Base-by-base conservation (phyloP, 495 filamentous ascomycete species). In the Sphaerosporella brunnea region DNA sequence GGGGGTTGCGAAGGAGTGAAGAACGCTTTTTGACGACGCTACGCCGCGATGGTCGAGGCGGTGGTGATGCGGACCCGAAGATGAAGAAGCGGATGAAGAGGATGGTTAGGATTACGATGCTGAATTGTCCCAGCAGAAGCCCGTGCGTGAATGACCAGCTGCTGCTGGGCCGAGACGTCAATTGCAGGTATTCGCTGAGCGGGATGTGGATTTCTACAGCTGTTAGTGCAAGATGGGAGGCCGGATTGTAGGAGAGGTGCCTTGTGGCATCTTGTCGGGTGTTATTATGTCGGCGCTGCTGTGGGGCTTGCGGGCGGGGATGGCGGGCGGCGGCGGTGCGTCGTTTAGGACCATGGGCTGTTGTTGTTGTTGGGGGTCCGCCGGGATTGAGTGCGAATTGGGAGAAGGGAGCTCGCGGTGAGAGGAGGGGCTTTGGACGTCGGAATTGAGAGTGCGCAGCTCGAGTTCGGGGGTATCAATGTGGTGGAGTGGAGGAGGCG, bases 51-150 rank as follows among this genome's bases (percentile, higher is more conserved):
- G 51, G 82, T 75, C 38, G 81, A 73, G 20, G 81, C 80, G 40
- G 79, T 77, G 36, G 72, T 62, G 4, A 77, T 62, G 9, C 77
- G 76, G 2, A 76, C 73, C 90, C 90, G 57, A 97, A 96, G 64
- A 97, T 94, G 76, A 97, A 97, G 74, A 94, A 97, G 65, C 93
- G 93, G 65, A 97, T 97, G 68, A 97, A 97, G 53, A 79, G 80
- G 41, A 84, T 84, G 50, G 96, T 75, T 47, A 96, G 66, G 23
- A 96, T 68, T 2, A 93, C 80, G 23, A 97, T 78, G 24, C 84
- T 90, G 48, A 96, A 70, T 63, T 97, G 90, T 38, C 90, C 90
- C 40, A 95, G 70, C 50, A 97, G 74, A 54, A 97, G 82, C 21
- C 90, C 90, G 65, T 93, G 82, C 8, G 82, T 88, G 65, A 93